phyloP scores from a whole-genome alignment of 164 flowering plant species.

The Macadamia integrifolia region DNA sequence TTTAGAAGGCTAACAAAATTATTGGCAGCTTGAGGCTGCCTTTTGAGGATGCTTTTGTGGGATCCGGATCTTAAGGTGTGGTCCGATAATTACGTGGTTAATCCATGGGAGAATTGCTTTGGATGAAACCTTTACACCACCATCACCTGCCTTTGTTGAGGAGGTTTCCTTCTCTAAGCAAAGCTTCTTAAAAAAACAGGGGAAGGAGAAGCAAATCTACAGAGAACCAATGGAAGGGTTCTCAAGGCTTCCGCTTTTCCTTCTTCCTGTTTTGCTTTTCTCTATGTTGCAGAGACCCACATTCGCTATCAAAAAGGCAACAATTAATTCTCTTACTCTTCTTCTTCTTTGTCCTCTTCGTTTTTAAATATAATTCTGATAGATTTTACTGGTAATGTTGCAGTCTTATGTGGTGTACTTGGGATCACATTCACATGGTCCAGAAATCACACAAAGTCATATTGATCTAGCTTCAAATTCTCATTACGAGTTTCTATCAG shows the following conservation, averaged over 20 bases:
- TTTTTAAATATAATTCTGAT: not conserved
- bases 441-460: conserved; percentile 19
- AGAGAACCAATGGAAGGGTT: not conserved
- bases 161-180: too few species aligned
- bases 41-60: too few species aligned
- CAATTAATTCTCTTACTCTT: conserved; percentile 4
- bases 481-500: conserved; percentile 40
- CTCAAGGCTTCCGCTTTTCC: not conserved
- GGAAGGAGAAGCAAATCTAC: not conserved
- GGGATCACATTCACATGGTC: conserved; percentile 45
- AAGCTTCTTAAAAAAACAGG: too few species aligned
- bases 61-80: too few species aligned
- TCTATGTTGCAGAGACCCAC: conserved; percentile 9
- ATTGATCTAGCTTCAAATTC: conserved; percentile 27
- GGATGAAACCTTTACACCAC: too few species aligned
- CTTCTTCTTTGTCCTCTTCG: too few species aligned
- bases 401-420: conserved; percentile 61
- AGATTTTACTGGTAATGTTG: not conserved
- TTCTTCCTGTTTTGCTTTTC: not conserved
- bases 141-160: too few species aligned
- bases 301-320: conserved; percentile 25
- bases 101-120: too few species aligned
- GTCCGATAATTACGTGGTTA: too few species aligned
- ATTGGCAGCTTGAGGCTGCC: too few species aligned
- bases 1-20: too few species aligned